Evolutionary conservation across 2,329 filamentous ascomycete genomes (phyloP), one percentile per base, ranked within the genome.

Genomic region (Arthroderma sp.): DNA sequence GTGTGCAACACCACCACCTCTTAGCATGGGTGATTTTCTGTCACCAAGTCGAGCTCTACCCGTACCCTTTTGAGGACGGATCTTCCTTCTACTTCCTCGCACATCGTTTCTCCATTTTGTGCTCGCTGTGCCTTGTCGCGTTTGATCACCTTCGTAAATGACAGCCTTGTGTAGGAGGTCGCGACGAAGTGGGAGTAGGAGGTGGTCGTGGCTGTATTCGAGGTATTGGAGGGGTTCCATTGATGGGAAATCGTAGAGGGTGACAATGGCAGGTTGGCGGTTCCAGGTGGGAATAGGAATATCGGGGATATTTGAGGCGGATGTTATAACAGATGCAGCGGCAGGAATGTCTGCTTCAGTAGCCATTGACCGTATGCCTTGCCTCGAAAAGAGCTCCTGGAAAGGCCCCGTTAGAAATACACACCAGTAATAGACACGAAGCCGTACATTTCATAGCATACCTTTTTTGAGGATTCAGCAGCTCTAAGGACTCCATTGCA

Each of bases 161-260:
- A 98, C 78, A 47, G 91, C 91, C 52, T 86, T 79, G 69, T 98
- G 89, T 44, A 98, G 80, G 52, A 98, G 79, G 64, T 98, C 91
- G 62, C 83, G 81, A 48, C 91, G 83, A 39, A 94, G 74, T 2
- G 91, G 91, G 31, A 96, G 77, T 59, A 84, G 71, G 38, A 98
- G 82, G 65, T 95, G 86, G 57, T 84, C 83, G 49, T 79, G 71
- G 36, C 83, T 80, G 71, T 88, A 96, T 56, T 77, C 68, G 60
- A 85, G 78, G 63, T 93, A 82, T 42, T 78, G 72, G 40, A 79
- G 70, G 27, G 91, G 91, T 65, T 95, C 87, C 66, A 95, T 79
- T 7, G 80, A 77, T 32, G 91, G 91, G 70, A 96, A 98, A 61
- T 73, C 72, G 76, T 94, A 87, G 65, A 95, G 77, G 44, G 89